Base-by-base conservation (phyloP, 2,329 filamentous ascomycete genomes). In the Monilinia fructicola region DNA sequence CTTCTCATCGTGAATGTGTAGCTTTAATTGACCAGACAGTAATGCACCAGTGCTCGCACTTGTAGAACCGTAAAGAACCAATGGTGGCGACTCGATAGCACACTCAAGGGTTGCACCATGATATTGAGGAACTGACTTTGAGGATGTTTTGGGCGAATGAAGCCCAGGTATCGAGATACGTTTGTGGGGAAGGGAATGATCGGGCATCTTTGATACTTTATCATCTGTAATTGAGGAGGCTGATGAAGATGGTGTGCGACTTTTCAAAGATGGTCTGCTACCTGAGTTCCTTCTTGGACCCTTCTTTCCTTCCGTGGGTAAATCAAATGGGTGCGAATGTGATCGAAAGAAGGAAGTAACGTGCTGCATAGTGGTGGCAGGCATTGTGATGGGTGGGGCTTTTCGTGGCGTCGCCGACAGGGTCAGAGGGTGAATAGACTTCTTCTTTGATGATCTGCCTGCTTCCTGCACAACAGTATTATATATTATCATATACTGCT, bases 21-120 rank as follows among this genome's bases (percentile, higher is more conserved):
- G 79, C 73, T 89, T 87, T 72, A 98, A 81, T 76, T 92, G 90
- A 40, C 93, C 93, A 0, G 92, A 96, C 61, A 97, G 85, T 68
- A 97, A 81, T 9, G 93, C 92, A 66, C 94, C 94, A 3, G 89
- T 90, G 73, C 93, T 97, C 71, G 85, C 84, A 69, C 88, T 84
- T 0, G 91, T 83, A 31, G 84, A 82, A 69, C 93, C 93, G 74
- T 95, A 91, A 79, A 97, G 89, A 55, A 97, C 86, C 23, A 94
- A 83, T 12, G 74, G 74, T 6, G 74, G 73, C 18, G 73, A 75
- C 68, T 76, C 73, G 70, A 97, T 90, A 72, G 83, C 78, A 73
- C 89, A 64, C 55, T 73, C 70, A 7, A 76, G 67, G 6, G 64
- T 68, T 16, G 70, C 70, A 26, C 67, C 64, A 7, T 69, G 67